Evolutionary conservation across 2,329 filamentous ascomycete genomes (phyloP).

Genomic region (Lojkania enalia): DNA sequence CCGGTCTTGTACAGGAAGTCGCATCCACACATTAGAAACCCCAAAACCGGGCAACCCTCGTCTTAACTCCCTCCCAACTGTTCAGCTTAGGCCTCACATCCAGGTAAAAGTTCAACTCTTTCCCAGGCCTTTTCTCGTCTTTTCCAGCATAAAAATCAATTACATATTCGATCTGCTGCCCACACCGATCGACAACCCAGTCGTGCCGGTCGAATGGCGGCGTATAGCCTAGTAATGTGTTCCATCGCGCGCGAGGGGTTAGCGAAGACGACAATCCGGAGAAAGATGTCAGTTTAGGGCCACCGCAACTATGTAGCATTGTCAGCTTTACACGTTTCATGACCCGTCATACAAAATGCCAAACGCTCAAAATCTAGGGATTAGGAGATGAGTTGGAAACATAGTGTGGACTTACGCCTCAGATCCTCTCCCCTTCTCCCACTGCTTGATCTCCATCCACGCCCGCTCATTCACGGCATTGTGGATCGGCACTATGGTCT

Average conservation of each 20-base stretch:
- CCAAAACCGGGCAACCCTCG: conserved; percentile 55
- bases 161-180: conserved; percentile 83
- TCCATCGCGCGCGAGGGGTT: conserved; percentile 81
- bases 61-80: conserved; percentile 62
- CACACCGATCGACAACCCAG: conserved; percentile 94
- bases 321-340: no score
- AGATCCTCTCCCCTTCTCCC: conserved; percentile 70
- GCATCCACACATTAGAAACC: no score
- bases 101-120: conserved; percentile 64
- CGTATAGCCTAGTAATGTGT: conserved; percentile 84
- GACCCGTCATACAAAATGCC: no score
- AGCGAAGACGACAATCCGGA: conserved; percentile 66
- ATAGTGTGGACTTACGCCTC: conserved; percentile 55
- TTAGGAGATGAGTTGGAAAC: neutral
- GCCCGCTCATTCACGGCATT: conserved; percentile 98
- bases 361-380: no score
- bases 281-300: conserved; percentile 83
- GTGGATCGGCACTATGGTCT: conserved; percentile 91
- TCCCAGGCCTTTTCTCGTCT: conserved; percentile 46
- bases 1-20: no score
- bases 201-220: conserved; percentile 94
- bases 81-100: conserved; percentile 69
- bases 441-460: conserved; percentile 87
- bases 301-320: conserved; percentile 60
- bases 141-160: conserved; percentile 96